A percentile compares a stretch with the other conserved stretches of the same genome.
Evolutionary conservation across 2,329 filamentous ascomycete genomes (phyloP).

Genomic region (Pseudogymnoascus sp.): DNA sequence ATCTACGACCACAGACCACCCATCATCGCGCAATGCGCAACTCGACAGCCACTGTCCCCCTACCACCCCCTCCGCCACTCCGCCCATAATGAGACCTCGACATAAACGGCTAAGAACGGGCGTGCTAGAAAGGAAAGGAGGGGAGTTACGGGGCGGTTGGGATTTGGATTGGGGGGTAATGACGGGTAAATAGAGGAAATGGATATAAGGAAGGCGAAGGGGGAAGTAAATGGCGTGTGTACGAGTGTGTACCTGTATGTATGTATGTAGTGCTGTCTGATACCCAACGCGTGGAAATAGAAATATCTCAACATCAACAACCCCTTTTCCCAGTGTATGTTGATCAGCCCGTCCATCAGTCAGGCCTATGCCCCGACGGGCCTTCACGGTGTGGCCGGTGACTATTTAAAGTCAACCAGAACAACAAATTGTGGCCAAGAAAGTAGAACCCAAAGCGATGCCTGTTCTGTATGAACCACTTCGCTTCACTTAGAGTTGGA

Average conservation of each 20-base stretch:
- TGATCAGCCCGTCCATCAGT: not conserved
- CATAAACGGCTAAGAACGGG: not conserved
- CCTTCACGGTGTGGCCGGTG: not conserved
- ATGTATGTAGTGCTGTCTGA: not conserved
- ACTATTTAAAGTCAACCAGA: not conserved
- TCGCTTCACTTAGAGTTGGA: too few relatives aligned
- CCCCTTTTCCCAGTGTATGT: not conserved
- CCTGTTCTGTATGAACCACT: too few relatives aligned
- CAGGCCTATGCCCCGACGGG: not conserved
- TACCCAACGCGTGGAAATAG: not conserved
- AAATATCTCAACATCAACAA: not conserved
- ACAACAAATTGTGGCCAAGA: not conserved
- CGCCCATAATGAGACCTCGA: not conserved
- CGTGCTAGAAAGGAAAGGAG: not conserved
- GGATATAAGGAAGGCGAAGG: not conserved
- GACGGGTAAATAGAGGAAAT: not conserved
- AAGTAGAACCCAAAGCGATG: not conserved
- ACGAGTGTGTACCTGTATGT: not conserved
- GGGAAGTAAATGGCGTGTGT: not conserved
- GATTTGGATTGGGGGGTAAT: not conserved
- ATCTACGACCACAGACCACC: not conserved
- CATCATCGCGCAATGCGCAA: not conserved
- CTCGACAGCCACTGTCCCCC: not conserved
- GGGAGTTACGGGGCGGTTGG: not conserved
- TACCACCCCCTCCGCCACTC: not conserved